Evolutionary conservation across 225 moss, liverwort and hornwort genomes (phyloP).

Genomic region (Pseudoscleropodium purum): DNA sequence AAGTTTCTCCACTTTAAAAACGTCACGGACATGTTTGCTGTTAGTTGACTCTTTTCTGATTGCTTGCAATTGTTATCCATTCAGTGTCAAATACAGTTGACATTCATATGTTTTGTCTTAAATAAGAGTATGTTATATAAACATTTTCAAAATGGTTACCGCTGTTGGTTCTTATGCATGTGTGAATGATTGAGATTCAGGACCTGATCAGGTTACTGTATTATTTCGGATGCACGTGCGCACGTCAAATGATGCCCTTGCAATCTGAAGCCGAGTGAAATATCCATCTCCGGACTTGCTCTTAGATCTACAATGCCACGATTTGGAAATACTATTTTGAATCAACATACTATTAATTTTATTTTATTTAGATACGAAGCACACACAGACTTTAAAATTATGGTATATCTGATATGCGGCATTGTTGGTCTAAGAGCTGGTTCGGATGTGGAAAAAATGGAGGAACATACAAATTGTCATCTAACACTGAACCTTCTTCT

Average conservation of each 20-base stretch:
- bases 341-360: background rate
- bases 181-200: background rate
- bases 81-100: background rate
- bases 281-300: background rate
- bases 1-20: background rate
- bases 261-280: background rate
- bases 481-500: background rate
- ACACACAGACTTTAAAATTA: background rate
- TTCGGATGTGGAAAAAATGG: background rate
- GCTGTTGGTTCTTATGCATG: background rate
- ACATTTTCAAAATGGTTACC: background rate
- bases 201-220: background rate
- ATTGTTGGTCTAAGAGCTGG: constrained; percentile 12
- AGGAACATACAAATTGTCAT: no score
- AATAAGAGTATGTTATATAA: background rate
- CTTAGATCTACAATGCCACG: constrained; percentile 31
- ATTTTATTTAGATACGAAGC: background rate
- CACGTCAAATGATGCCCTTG: background rate
- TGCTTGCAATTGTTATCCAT: background rate
- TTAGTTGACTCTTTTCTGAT: background rate
- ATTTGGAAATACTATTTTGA: background rate
- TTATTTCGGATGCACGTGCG: background rate
- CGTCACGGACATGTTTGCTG: background rate
- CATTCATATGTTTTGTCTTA: background rate
- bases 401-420: background rate